phyloP scores from a whole-genome alignment of 345 rosid genomes.

The Pelargonium nanum region DNA sequence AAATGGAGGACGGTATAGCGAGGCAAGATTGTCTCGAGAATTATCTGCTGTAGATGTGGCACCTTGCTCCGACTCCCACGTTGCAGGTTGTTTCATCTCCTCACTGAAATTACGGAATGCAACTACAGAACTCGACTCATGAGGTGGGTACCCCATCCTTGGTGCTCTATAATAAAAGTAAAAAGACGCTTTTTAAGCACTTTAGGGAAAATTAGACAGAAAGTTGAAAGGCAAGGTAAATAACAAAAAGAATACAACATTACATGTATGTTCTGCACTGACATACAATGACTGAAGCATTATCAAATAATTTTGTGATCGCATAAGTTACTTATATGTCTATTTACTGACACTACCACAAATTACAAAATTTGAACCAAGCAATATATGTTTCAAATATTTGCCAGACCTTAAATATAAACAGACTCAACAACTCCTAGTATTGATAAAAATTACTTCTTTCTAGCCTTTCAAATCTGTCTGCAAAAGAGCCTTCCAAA shows the following conservation, averaged over 20 bases:
- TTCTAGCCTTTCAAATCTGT: too few relatives aligned
- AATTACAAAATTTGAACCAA: not conserved
- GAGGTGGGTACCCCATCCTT: constrained; percentile 36
- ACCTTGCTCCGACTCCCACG: constrained; percentile 67
- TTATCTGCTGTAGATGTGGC: constrained; percentile 43
- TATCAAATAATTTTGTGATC: not conserved
- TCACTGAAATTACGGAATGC: constrained; percentile 88
- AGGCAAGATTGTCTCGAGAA: constrained; percentile 84
- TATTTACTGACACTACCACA: not conserved
- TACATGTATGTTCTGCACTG: not conserved
- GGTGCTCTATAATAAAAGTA: constrained; percentile 24
- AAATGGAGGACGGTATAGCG: constrained; percentile 89
- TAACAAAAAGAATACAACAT: not conserved
- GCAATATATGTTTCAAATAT: not conserved
- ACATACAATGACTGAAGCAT: not conserved
- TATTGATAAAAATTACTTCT: too few relatives aligned
- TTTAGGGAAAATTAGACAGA: not conserved
- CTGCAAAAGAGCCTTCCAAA: too few relatives aligned
- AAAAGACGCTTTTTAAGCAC: not conserved
- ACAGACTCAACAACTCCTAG: too few relatives aligned
- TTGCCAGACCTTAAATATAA: too few relatives aligned
- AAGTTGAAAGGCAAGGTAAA: not conserved
- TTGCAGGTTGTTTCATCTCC: constrained; percentile 76
- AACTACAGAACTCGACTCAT: constrained; percentile 48
- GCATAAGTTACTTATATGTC: not conserved